Conservation (phyloP, 2,329 filamentous ascomycete genomes). For the Beauveria brongniartii region DNA sequence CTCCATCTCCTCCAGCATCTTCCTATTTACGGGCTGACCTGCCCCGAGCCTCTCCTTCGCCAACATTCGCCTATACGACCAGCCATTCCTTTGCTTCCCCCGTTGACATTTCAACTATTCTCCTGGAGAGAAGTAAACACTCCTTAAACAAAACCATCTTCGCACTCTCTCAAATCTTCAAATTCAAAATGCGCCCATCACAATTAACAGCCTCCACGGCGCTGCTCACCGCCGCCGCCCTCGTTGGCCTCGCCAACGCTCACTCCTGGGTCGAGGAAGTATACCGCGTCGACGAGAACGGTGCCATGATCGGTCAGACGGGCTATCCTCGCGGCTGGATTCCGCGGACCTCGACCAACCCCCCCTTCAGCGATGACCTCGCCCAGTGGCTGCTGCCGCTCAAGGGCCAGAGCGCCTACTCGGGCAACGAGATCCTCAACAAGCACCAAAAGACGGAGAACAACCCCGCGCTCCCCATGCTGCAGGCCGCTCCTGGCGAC, state of each 20-base stretch:
- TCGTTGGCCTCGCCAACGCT: conserved; percentile 30
- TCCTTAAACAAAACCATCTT: neutral
- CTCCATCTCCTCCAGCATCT: neutral
- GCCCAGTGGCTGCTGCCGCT: conserved; percentile 58
- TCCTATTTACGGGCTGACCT: neutral
- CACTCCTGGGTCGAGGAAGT: conserved; percentile 84
- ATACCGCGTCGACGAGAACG: conserved; percentile 61
- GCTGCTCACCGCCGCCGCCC: conserved; percentile 17
- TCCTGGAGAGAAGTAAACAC: neutral
- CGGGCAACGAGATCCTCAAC: conserved; percentile 45
- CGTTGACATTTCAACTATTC: neutral
- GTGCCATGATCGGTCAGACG: conserved; percentile 59
- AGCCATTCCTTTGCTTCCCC: neutral
- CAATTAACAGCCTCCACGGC: conserved; percentile 16
- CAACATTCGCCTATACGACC: neutral
- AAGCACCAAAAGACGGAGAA: conserved; percentile 26
- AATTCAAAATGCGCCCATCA: conserved; percentile 2
- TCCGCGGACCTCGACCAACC: conserved; percentile 39
- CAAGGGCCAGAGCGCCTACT: conserved; percentile 54
- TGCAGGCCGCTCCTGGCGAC: conserved; percentile 53
- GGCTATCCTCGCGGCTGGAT: conserved; percentile 72
- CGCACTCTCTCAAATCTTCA: neutral
- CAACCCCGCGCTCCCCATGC: conserved; percentile 50
- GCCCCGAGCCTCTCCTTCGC: neutral
- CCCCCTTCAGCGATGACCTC: conserved; percentile 48